Base-by-base conservation (phyloP, 768 basidiomycete species). In the Termitomyces sp. region DNA sequence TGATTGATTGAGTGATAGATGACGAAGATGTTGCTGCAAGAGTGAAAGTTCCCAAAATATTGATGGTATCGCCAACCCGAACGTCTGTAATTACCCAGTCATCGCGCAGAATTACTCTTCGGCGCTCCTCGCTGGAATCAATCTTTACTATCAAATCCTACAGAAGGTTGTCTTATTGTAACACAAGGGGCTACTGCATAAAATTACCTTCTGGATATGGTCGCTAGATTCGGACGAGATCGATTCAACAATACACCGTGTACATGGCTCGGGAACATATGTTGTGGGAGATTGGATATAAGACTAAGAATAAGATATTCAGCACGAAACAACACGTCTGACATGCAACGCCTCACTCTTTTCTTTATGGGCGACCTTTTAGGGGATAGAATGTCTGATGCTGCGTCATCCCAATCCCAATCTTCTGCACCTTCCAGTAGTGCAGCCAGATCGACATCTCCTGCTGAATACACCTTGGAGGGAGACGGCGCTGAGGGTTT, bases 81-180 rank as follows among this genome's bases (percentile, higher is more conserved):
- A 91, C 72, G 46, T 85, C 81, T 8, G 85, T 80, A 21, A 79
- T 71, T 6, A 78, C 73, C 93, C 94, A 97, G 60, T 94, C 90
- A 56, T 94, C 89, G 32, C 73, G 77, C 2, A 98, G 76, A 47
- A 82, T 72, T 6, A 95, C 80, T 14, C 68, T 70, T 12, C 82
- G 73, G 28, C 54, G 57, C 37, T 76, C 78, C 30, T 70, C 72
- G 9, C 60, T 65, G 28, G 69, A 66, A 12, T 78, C 72, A 1
- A 79, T 65, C 43, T 71, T 74, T 5, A 87, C 83, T 3, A 70
- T 67, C 56, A 94, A 61, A 43, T 76, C 70, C 85, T 89, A 54
- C 21, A 43, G 34, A 32, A 51, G 37, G 5, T 47, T 32, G 23
- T 32, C 12, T 55, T 39, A 32, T 25, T 28, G 11, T 5, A 42